Percentiles rank a stretch among this genome's conserved stretches.
Conservation (phyloP, 257 asterid genomes). For the Solanum boliviense region DNA sequence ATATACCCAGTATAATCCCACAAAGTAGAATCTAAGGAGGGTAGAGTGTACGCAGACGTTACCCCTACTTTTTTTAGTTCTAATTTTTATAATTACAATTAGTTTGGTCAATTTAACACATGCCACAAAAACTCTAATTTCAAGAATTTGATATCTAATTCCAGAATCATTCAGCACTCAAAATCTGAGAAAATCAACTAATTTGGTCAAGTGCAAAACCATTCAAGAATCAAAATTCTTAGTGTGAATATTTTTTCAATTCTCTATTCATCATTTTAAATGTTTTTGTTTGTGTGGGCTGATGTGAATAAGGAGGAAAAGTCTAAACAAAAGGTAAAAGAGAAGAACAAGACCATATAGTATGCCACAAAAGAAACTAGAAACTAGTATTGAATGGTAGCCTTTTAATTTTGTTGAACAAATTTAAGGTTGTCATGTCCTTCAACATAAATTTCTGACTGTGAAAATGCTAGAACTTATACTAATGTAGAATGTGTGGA, state of each 20-base stretch:
- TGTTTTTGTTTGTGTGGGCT: not conserved
- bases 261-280: not conserved
- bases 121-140: not conserved
- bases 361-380: not conserved
- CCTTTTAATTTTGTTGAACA: not conserved
- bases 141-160: not conserved
- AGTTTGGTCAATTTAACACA: not conserved
- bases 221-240: not conserved
- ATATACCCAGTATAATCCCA: not conserved
- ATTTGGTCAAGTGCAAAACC: not conserved
- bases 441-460: not conserved
- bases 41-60: not conserved
- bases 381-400: not conserved
- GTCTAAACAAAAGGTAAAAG: not conserved
- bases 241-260: not conserved
- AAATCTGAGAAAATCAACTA: not conserved
- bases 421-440: not conserved
- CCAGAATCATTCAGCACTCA: not conserved
- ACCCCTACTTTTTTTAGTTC: not conserved
- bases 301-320: not conserved
- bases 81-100: not conserved
- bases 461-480: not conserved
- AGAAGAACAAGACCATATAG: not conserved
- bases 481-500: not conserved
- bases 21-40: not conserved